Base-by-base conservation (phyloP, 116 monocot species). In the Thalassia testudinum region DNA sequence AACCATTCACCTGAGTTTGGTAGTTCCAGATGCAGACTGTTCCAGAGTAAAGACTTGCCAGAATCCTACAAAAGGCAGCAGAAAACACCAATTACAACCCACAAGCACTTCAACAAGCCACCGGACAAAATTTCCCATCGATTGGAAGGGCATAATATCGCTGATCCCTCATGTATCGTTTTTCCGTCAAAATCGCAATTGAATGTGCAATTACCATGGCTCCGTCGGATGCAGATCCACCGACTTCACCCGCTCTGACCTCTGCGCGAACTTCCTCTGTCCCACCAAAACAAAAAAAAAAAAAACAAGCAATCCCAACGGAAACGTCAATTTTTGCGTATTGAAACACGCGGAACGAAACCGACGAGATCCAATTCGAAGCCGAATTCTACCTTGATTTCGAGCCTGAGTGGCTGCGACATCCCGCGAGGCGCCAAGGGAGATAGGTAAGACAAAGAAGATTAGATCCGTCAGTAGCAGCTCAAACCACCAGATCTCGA, bases 141-240 rank as follows among this genome's bases (percentile, higher is more conserved):
- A n/a, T n/a, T n/a, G n/a, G n/a, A n/a, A n/a, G n/a, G n/a, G n/a
- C n/a, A n/a, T n/a, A n/a, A n/a, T n/a, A n/a, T n/a, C n/a, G n/a
- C n/a, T n/a, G n/a, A n/a, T n/a, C n/a, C n/a, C n/a, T n/a, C n/a
- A n/a, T n/a, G n/a, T n/a, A n/a, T n/a, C n/a, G n/a, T n/a, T n/a
- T n/a, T n/a, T n/a, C n/a, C n/a, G n/a, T n/a, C n/a, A n/a, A n/a
- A n/a, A n/a, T n/a, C n/a, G n/a, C 4, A 45, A 4, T 45, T 15
- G 45, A n/a, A 16, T 7, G 43, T 6, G 25, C 24, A 48, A 43
- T 72, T 74, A 95, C 95, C 95, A 95, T 95, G 88, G 84, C 65
- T 88, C 88, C 21, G 88, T 77, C 26, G 95, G 95, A 70, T 95
- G 95, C 55, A 95, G 75, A 84, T 88, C 95, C 58, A 88, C 85